phyloP scores from a whole-genome alignment of 805 yeast genomes.

The Myxozyma melibiosi region DNA sequence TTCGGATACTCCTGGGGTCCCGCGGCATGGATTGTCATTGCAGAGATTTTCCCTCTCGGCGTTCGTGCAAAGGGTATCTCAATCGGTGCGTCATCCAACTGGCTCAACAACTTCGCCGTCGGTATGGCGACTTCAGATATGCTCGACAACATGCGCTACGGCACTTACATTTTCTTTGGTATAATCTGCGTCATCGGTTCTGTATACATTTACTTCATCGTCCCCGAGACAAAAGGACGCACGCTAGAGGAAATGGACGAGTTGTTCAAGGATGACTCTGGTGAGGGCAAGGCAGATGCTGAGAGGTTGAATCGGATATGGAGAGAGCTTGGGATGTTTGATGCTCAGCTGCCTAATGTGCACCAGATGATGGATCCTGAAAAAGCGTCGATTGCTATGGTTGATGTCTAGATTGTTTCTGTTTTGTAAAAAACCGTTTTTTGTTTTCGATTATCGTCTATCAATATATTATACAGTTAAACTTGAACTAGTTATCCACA shows the following conservation, averaged over 20 bases:
- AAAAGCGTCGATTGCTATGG: not conserved
- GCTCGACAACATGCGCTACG: constrained; percentile 38
- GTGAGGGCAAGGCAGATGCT: constrained; percentile 34
- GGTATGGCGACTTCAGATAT: constrained; percentile 55
- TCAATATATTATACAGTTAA: no score
- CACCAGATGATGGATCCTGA: constrained; percentile 1
- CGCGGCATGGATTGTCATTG: constrained; percentile 58
- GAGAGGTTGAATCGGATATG: constrained; percentile 17
- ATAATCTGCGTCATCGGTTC: constrained; percentile 35
- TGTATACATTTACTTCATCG: constrained; percentile 20
- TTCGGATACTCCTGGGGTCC: constrained; percentile 33
- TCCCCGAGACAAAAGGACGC: constrained; percentile 26
- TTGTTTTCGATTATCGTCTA: not conserved
- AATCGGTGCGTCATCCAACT: constrained; percentile 63
- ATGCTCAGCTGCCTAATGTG: constrained; percentile 5
- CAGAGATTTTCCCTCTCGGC: constrained; percentile 65
- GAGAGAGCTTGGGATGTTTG: constrained; percentile 8
- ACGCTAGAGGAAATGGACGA: constrained; percentile 32
- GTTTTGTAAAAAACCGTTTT: not conserved
- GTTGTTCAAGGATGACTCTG: constrained; percentile 15
- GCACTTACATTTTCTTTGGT: constrained; percentile 42
- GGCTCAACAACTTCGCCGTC: constrained; percentile 50
- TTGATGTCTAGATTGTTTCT: not conserved
- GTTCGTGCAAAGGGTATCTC: constrained; percentile 71
- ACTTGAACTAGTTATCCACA: no score